Evolutionary conservation across 768 basidiomycete genomes (phyloP).

Genomic region (Mycena capillaripes): DNA sequence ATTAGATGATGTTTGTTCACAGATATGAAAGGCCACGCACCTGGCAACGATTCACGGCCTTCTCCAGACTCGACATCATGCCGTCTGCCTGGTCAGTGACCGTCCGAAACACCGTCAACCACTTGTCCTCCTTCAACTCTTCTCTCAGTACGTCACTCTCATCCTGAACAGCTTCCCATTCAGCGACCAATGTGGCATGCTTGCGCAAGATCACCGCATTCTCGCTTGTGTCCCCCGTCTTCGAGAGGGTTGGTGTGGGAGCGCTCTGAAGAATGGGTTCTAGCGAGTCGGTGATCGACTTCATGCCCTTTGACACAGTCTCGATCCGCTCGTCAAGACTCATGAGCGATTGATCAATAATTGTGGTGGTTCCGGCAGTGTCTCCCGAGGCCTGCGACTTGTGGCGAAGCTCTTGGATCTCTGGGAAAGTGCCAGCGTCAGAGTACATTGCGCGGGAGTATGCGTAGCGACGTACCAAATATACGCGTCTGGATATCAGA

Average conservation of each 20-base stretch:
- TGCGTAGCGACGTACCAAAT: constrained; percentile 69
- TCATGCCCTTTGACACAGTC: constrained; percentile 78
- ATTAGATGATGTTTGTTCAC: constrained; percentile 23
- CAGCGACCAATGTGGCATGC: constrained; percentile 76
- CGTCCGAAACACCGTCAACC: constrained; percentile 95
- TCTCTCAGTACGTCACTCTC: constrained; percentile 88
- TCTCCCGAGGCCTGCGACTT: constrained; percentile 79
- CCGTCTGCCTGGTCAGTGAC: constrained; percentile 96
- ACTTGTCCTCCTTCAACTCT: constrained; percentile 97
- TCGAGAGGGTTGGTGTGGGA: constrained; percentile 62
- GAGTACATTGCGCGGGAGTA: constrained; percentile 6
- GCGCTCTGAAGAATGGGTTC: constrained; percentile 67
- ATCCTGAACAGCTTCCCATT: constrained; percentile 87
- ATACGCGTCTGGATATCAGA: constrained; percentile 94
- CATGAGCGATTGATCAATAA: constrained; percentile 88
- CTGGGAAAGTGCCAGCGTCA: constrained; percentile 53
- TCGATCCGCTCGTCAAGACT: constrained; percentile 85
- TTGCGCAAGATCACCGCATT: constrained; percentile 75
- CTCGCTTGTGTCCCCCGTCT: constrained; percentile 54
- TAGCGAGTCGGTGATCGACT: constrained; percentile 74
- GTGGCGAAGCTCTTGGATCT: constrained; percentile 94
- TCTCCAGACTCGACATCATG: constrained; percentile 97
- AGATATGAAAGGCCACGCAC: constrained; percentile 58
- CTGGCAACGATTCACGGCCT: constrained; percentile 91
- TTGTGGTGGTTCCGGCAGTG: constrained; percentile 69